Base-by-base conservation (phyloP, 192 early-diverging fungal genomes). In the Podila verticillata region DNA sequence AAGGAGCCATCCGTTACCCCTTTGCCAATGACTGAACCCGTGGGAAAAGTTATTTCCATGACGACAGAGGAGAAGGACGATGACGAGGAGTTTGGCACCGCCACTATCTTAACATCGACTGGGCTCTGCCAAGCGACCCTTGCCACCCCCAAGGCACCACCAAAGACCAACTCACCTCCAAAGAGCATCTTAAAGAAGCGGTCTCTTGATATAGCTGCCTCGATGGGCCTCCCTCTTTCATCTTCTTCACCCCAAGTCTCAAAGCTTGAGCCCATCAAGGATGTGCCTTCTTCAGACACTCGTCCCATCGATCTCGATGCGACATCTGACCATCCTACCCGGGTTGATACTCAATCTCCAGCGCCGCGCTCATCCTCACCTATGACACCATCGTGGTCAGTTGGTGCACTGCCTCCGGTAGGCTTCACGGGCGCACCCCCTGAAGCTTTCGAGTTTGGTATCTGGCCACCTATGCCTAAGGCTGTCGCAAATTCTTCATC, bases 171-270 rank as follows among this genome's bases (percentile, higher is more conserved):
- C 8, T 7, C 4, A 1, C 24, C 51, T 19, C 31, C 54, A 19
- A 75, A 65, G 67, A 36, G 66, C 30, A 69, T 68, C 22, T 61
- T 75, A 7, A 75, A 68, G 74, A 75, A 67, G 32, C 64, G 57
- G 5, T 5, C 60, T 0, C n/a, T 32, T 0, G 57, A 60, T 39
- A 22, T 17, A 3, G 19, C 22, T 13, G 5, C 49, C 1, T 3
- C 57, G 30, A 20, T 2, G 22, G 30, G 28, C 19, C 34, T 31
- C 5, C 30, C 13, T 62, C 68, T 15, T 5, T 20, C 51, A 5
- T 6, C n/a, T 5, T 20, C 51, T 17, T 6, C n/a, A 4, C 71
- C n/a, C 9, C 34, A 36, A 47, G 44, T 44, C 39, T 17, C 39
- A 10, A 44, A 48, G 24, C 10, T 24, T 5, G n/a, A 44, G 22